Conservation (phyloP, 140 eudicot species). For the Senecio squalidus region DNA sequence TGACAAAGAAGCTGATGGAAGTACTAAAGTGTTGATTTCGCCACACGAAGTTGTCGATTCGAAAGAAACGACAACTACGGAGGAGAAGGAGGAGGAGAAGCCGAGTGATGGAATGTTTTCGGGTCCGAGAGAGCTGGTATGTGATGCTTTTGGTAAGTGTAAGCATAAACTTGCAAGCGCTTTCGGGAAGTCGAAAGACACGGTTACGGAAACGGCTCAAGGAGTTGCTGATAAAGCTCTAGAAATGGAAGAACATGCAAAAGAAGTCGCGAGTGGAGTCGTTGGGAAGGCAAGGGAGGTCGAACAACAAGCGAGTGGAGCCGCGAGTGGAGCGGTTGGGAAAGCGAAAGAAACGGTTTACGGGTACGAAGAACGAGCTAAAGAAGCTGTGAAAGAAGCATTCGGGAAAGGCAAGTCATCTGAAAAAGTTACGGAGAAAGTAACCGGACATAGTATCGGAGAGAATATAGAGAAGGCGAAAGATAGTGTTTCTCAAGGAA, state of each 20-base stretch:
- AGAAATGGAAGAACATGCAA: conserved; percentile 20
- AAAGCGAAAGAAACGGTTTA: conserved; percentile 16
- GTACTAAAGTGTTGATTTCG: conserved; percentile 54
- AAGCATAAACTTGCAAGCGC: conserved; percentile 44
- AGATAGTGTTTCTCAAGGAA: conserved; percentile 10
- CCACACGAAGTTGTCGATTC: conserved; percentile 24
- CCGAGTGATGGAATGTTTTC: background rate
- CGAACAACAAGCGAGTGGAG: conserved; percentile 13
- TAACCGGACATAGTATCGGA: background rate
- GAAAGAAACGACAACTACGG: background rate
- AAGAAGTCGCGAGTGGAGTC: conserved; percentile 16
- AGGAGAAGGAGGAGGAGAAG: background rate
- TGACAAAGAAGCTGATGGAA: conserved; percentile 47
- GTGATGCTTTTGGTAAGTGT: conserved; percentile 51
- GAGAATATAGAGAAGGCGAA: conserved; percentile 19
- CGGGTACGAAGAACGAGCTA: conserved; percentile 1
- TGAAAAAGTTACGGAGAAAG: background rate
- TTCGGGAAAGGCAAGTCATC: no score
- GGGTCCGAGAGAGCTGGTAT: conserved; percentile 44
- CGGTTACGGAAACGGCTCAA: conserved; percentile 16
- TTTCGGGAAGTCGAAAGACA: conserved; percentile 22
- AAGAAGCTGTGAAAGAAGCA: conserved; percentile 1
- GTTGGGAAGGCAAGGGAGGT: conserved; percentile 14
- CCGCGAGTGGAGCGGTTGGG: background rate
- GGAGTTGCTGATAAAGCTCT: conserved; percentile 20